Evolutionary conservation across 352 stramenopile species (phyloP).

Genomic region (Globisporangium carolinianum): DNA sequence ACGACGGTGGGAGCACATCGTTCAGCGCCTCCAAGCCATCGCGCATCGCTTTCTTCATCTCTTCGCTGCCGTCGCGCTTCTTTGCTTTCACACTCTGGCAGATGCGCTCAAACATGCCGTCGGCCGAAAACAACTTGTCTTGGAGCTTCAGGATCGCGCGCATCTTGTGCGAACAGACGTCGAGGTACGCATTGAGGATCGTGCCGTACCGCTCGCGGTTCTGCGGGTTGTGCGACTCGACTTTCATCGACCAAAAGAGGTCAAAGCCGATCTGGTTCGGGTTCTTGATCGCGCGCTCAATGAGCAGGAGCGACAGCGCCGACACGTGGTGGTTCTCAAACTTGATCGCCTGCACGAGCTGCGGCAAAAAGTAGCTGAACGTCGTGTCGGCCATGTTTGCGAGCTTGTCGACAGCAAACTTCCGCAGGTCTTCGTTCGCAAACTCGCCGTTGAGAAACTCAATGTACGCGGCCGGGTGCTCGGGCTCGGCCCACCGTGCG

Average conservation of each 20-base stretch:
- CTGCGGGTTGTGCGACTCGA: constrained; percentile 79
- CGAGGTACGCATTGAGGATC: constrained; percentile 76
- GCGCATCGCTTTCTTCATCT: constrained; percentile 79
- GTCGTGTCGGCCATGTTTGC: constrained; percentile 78
- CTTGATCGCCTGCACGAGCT: constrained; percentile 88
- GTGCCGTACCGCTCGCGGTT: constrained; percentile 77
- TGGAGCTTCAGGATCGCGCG: constrained; percentile 89
- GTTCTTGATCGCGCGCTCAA: constrained; percentile 86
- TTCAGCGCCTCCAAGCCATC: constrained; percentile 79
- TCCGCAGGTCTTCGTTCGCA: constrained; percentile 57
- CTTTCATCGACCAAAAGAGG: constrained; percentile 88
- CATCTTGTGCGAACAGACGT: constrained; percentile 88
- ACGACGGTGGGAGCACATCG: constrained; percentile 75
- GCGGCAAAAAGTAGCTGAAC: constrained; percentile 84
- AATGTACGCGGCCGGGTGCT: constrained; percentile 77
- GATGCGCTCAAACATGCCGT: constrained; percentile 76
- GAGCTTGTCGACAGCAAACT: constrained; percentile 77
- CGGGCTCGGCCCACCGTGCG: constrained; percentile 54
- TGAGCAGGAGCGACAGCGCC: constrained; percentile 63
- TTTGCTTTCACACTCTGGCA: constrained; percentile 82
- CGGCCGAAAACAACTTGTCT: constrained; percentile 75
- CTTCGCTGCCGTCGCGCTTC: constrained; percentile 65
- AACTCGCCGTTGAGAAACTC: constrained; percentile 81
- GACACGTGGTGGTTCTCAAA: constrained; percentile 85
- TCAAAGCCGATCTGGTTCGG: constrained; percentile 86